Percentiles rank a stretch among this genome's conserved stretches.
These are phyloP conservation scores for Domatiomyces globalis DNA, from an alignment of 2,329 filamentous ascomycete genomes.

Conservation along the genomic window DNA sequence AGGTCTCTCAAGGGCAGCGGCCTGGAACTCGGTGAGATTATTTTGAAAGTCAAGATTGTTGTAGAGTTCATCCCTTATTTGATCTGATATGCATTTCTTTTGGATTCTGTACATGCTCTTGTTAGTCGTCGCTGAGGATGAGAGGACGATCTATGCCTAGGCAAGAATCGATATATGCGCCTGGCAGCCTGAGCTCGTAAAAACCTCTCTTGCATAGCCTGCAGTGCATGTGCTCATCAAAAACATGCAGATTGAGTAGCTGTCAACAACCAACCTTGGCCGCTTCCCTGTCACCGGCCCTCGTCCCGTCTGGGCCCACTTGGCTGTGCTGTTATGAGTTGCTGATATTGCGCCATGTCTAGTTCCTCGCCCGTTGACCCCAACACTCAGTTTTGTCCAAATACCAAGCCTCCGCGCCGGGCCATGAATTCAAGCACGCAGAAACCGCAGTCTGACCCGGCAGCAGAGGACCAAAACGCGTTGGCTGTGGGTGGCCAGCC, in stretches of 20 bases:
- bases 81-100: not conserved
- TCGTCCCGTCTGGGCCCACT: not conserved
- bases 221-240: not conserved
- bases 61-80: not conserved
- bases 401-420: not conserved
- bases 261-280: not conserved
- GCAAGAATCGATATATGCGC: not conserved
- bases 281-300: too few relatives aligned
- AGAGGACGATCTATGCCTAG: not conserved
- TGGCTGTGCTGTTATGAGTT: not conserved
- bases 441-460: not conserved
- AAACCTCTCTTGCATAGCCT: not conserved
- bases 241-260: not conserved
- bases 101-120: not conserved
- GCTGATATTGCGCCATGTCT: conserved; percentile 1
- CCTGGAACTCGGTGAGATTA: not conserved
- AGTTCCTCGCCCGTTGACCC: not conserved
- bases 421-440: not conserved
- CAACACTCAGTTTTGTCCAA: not conserved
- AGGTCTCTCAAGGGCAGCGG: not conserved
- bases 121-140: not conserved
- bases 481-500: conserved; percentile 12
- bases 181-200: not conserved
- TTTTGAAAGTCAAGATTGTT: not conserved
- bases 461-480: not conserved